These are phyloP conservation scores for Fusarium sp. DNA, from an alignment of 2,329 filamentous ascomycete genomes.

Conservation along the genomic window DNA sequence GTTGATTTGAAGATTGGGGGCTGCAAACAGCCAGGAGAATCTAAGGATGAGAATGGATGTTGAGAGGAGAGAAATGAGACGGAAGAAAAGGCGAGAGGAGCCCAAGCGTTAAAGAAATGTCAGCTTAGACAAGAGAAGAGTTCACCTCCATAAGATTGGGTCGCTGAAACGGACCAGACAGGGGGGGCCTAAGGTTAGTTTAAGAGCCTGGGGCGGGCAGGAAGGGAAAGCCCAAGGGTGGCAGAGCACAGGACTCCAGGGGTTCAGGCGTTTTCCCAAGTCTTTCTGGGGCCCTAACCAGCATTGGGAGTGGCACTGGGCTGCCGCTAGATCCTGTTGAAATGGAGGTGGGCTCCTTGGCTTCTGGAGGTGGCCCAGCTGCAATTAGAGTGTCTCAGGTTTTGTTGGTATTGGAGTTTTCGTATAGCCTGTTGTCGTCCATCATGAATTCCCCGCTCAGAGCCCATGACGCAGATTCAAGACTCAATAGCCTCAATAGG, in stretches of 20 bases:
- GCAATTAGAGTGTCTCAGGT: conserved; percentile 38
- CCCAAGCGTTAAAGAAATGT: conserved; percentile 39
- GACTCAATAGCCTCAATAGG: background rate
- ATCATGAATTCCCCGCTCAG: conserved; percentile 6
- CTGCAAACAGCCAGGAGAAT: conserved; percentile 28
- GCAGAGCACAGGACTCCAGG: conserved; percentile 38
- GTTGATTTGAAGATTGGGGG: conserved; percentile 28
- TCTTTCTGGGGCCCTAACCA: conserved; percentile 24
- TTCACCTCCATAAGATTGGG: conserved; percentile 14
- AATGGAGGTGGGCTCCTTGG: conserved; percentile 24
- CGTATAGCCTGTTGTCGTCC: conserved; percentile 4
- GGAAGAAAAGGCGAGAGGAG: conserved; percentile 35
- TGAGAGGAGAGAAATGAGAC: conserved; percentile 44
- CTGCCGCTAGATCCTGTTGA: conserved; percentile 30
- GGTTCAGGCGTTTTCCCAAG: conserved; percentile 30
- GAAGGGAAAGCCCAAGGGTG: conserved; percentile 25
- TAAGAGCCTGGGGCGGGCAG: conserved; percentile 26
- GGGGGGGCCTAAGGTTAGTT: conserved; percentile 19
- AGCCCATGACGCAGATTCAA: conserved; percentile 14
- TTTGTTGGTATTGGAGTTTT: conserved; percentile 18
- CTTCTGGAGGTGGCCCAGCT: conserved; percentile 19
- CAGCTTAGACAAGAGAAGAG: conserved; percentile 30
- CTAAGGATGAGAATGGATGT: conserved; percentile 25
- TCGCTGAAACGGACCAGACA: conserved; percentile 40
- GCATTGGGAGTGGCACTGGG: conserved; percentile 12